These are phyloP conservation scores for Tetrahymena thermophila DNA, from an alignment of 73 alveolate genomes.

Conservation along the genomic window DNA sequence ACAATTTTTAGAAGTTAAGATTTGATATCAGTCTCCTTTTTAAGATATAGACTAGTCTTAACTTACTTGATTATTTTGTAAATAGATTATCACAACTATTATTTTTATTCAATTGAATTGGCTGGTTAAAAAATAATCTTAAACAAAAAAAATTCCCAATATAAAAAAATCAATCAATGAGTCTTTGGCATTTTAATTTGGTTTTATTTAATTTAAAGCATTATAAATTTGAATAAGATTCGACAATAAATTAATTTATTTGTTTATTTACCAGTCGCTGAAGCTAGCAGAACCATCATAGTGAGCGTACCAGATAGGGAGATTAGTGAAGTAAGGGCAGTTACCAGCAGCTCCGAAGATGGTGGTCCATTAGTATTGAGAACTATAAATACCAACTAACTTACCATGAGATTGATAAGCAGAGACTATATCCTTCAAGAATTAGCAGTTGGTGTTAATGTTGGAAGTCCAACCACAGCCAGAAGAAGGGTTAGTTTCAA, in stretches of 20 bases:
- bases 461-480: slow-evolving; percentile 58
- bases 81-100: background rate
- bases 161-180: too few species aligned
- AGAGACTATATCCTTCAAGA: slow-evolving; percentile 31
- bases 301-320: slow-evolving; percentile 84
- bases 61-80: background rate
- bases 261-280: slow-evolving; percentile 46
- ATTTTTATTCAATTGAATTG: background rate
- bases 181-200: too few species aligned
- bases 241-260: background rate
- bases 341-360: slow-evolving; percentile 59
- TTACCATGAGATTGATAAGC: slow-evolving; percentile 48
- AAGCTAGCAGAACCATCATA: slow-evolving; percentile 62
- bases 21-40: too few species aligned
- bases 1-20: background rate
- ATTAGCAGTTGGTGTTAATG: slow-evolving; percentile 51
- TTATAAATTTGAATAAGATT: too few species aligned
- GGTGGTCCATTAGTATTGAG: slow-evolving; percentile 58
- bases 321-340: slow-evolving; percentile 43
- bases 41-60: background rate
- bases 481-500: slow-evolving; percentile 63
- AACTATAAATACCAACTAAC: slow-evolving; percentile 55
- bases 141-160: background rate
- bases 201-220: background rate
- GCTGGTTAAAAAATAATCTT: too few species aligned